phyloP scores from a whole-genome alignment of 2,329 filamentous ascomycete genomes.

The Aspergillus puulaauensis region DNA sequence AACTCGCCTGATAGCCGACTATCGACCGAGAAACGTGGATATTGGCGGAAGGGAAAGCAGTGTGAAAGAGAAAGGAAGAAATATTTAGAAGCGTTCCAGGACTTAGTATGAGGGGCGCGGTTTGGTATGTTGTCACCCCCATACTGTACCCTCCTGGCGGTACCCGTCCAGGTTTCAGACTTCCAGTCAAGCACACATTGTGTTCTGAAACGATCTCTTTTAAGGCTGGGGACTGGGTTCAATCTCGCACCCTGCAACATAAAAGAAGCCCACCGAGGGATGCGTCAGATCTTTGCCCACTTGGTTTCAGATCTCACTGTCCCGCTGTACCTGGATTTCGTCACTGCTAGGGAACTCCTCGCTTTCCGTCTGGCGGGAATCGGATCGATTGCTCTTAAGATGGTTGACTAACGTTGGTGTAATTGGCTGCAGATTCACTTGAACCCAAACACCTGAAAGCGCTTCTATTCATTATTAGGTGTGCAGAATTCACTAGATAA shows the following conservation, averaged over 20 bases:
- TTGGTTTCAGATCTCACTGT: constrained; percentile 9
- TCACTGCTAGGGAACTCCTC: not conserved
- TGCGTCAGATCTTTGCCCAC: constrained; percentile 14
- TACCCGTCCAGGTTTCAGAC: constrained; percentile 1
- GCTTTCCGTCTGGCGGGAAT: not conserved
- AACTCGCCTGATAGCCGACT: not conserved
- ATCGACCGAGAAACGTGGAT: not conserved
- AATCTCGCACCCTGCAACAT: constrained; percentile 5
- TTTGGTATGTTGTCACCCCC: constrained; percentile 21
- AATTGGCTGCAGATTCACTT: constrained; percentile 12
- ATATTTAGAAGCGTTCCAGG: constrained; percentile 9
- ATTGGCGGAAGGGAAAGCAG: not conserved
- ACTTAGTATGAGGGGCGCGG: constrained; percentile 23
- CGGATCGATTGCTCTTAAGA: not conserved
- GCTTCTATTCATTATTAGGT: not conserved
- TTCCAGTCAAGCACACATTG: constrained; percentile 9
- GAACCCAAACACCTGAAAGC: constrained; percentile 2
- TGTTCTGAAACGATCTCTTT: constrained; percentile 11
- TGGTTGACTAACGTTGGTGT: constrained; percentile 17
- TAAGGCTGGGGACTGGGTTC: not conserved
- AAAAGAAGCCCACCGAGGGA: constrained; percentile 9
- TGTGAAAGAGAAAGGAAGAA: constrained; percentile 5
- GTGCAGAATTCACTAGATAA: constrained; percentile 3
- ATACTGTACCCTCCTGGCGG: constrained; percentile 9
- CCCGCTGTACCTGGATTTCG: not conserved